Evolutionary conservation across 306 rosid genomes (phyloP).

Genomic region (Dryas alaskensis): DNA sequence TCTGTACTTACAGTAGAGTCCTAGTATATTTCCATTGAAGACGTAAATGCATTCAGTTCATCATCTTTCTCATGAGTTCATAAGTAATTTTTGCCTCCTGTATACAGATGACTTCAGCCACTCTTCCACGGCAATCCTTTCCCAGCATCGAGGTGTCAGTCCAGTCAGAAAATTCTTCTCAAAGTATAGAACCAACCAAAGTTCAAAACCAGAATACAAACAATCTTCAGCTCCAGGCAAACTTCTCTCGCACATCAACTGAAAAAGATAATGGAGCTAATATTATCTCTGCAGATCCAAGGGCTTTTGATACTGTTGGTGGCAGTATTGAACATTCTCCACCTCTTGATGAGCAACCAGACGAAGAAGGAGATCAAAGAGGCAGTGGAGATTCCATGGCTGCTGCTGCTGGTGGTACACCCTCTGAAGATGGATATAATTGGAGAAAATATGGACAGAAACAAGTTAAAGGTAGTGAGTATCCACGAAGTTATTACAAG

Average conservation of each 20-base stretch:
- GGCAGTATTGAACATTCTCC: constrained; percentile 48
- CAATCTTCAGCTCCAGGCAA: constrained; percentile 50
- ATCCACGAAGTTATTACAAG: constrained; percentile 90
- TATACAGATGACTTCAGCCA: constrained; percentile 49
- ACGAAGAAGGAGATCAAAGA: constrained; percentile 69
- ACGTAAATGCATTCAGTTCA: neutral
- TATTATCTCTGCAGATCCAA: constrained; percentile 39
- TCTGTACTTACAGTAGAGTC: neutral
- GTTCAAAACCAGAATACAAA: constrained; percentile 46
- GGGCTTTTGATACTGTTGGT: constrained; percentile 43
- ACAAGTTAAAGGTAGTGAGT: constrained; percentile 97
- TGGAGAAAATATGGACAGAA: constrained; percentile 98
- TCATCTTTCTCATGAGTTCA: constrained; percentile 29
- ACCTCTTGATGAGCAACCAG: constrained; percentile 63
- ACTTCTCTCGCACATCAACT: constrained; percentile 37
- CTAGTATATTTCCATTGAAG: neutral
- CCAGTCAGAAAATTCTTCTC: constrained; percentile 58
- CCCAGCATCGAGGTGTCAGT: constrained; percentile 51
- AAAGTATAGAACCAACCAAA: constrained; percentile 44
- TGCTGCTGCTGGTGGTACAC: constrained; percentile 59
- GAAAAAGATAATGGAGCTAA: constrained; percentile 47
- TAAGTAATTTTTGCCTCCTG: constrained; percentile 27
- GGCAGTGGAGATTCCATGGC: constrained; percentile 58
- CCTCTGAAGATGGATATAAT: constrained; percentile 83
- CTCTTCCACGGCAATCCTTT: constrained; percentile 51